phyloP scores from a whole-genome alignment of 1,284 basidiomycete species.

The Fomitiporia mediterranea region DNA sequence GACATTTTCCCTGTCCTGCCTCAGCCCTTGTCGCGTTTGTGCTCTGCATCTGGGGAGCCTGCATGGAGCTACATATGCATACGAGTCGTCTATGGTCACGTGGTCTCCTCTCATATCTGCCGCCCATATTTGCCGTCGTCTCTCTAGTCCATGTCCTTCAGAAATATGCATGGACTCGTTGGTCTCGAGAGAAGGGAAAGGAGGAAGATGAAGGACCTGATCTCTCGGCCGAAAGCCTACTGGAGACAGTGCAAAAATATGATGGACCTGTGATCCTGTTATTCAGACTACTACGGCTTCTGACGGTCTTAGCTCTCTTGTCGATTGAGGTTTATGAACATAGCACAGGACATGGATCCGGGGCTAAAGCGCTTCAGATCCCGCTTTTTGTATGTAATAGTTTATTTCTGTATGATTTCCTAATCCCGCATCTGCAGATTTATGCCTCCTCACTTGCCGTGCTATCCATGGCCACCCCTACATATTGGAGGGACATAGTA shows the following conservation, averaged over 20 bases:
- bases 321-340: slow-evolving; percentile 10
- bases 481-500: slow-evolving; percentile 11
- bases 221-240: not conserved
- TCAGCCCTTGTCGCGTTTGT: too few species aligned
- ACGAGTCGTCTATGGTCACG: too few species aligned
- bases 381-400: slow-evolving; percentile 13
- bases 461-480: slow-evolving; percentile 22
- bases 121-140: slow-evolving; percentile 2
- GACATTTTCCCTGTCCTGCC: too few species aligned
- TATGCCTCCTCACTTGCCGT: slow-evolving; percentile 24
- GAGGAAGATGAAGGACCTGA: too few species aligned
- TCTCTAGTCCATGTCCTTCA: slow-evolving; percentile 5
- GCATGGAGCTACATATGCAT: too few species aligned
- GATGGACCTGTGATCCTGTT: slow-evolving; percentile 10
- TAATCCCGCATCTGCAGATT: not conserved
- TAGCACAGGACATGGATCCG: slow-evolving; percentile 2
- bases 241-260: not conserved
- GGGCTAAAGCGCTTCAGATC: not conserved
- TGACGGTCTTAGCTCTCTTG: slow-evolving; percentile 3
- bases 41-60: too few species aligned
- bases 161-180: not conserved
- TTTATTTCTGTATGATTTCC: not conserved
- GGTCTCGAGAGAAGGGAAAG: not conserved
- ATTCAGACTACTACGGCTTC: slow-evolving; percentile 12
- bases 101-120: slow-evolving; percentile 3